These are phyloP conservation scores for Erysiphe pulchra DNA, from an alignment of 2,329 filamentous ascomycete species.

Conservation along the genomic window DNA sequence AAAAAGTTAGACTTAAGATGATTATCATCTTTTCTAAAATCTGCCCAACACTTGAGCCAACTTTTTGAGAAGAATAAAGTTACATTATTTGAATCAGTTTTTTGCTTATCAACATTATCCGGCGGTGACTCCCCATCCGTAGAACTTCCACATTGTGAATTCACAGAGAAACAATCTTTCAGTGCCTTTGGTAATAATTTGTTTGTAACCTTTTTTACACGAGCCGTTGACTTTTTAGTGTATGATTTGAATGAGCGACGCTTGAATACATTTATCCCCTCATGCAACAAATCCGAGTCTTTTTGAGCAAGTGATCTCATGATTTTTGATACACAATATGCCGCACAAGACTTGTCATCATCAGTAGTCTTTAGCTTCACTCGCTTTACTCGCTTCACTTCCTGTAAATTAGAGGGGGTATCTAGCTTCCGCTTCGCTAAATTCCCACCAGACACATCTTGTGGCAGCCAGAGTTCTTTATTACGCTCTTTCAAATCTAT, in stretches of 20 bases:
- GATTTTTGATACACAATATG: conserved; percentile 11
- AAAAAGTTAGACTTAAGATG: too few species aligned
- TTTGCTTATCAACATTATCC: background rate
- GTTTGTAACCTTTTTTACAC: background rate
- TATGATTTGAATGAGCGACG: background rate
- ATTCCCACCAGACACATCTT: conserved; percentile 4
- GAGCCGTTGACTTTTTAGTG: background rate
- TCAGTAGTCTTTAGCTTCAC: background rate
- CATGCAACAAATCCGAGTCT: background rate
- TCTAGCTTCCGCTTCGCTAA: conserved; percentile 3
- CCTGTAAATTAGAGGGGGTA: background rate
- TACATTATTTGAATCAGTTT: background rate
- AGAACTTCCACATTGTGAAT: background rate
- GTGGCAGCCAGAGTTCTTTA: conserved; percentile 12
- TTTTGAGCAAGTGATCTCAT: conserved; percentile 6
- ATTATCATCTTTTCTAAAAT: background rate
- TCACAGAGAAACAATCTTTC: background rate
- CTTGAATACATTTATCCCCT: background rate
- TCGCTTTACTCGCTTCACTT: background rate
- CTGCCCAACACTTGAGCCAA: background rate
- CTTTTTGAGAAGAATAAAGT: background rate
- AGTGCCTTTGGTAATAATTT: background rate
- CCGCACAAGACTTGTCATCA: conserved; percentile 12
- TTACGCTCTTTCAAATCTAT: conserved; percentile 22
- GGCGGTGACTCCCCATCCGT: background rate